phyloP scores from a whole-genome alignment of 225 moss, liverwort and hornwort genomes.

The Sphagnum tenellum region DNA sequence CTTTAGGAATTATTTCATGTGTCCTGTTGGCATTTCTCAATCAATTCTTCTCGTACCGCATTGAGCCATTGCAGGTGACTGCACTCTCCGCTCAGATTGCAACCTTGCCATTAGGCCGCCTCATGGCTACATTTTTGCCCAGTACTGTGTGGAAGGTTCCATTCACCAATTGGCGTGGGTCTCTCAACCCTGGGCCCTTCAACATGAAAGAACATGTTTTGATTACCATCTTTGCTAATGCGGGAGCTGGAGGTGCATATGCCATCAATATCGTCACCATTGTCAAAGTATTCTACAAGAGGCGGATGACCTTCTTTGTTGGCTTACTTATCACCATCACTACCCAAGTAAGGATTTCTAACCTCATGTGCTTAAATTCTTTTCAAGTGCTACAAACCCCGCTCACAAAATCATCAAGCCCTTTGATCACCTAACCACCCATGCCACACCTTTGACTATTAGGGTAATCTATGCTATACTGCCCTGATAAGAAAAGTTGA shows the following conservation, averaged over 20 bases:
- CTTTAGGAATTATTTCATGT: constrained; percentile 28
- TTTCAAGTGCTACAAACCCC: too few relatives aligned
- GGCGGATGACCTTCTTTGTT: constrained; percentile 17
- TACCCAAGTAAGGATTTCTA: constrained; percentile 15
- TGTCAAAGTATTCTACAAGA: constrained; percentile 29
- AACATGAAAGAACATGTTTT: constrained; percentile 50
- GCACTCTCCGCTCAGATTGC: constrained; percentile 39
- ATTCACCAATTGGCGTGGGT: constrained; percentile 9
- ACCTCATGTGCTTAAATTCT: not conserved
- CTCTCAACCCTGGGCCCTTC: constrained; percentile 48
- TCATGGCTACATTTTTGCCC: constrained; percentile 36
- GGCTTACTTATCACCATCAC: constrained; percentile 31
- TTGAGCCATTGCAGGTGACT: constrained; percentile 27
- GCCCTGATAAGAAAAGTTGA: too few relatives aligned
- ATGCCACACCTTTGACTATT: too few relatives aligned
- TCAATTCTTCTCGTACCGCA: constrained; percentile 47
- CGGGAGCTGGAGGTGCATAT: constrained; percentile 33
- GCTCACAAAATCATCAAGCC: too few relatives aligned
- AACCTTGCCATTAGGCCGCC: constrained; percentile 25
- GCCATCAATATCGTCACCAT: constrained; percentile 40
- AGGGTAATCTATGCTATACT: too few relatives aligned
- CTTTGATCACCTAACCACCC: too few relatives aligned
- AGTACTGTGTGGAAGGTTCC: constrained; percentile 15
- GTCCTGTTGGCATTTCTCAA: constrained; percentile 31
- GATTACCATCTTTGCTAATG: constrained; percentile 49